These are phyloP conservation scores for Penstemon davidsonii DNA, from an alignment of 257 asterid species.

Conservation along the genomic window DNA sequence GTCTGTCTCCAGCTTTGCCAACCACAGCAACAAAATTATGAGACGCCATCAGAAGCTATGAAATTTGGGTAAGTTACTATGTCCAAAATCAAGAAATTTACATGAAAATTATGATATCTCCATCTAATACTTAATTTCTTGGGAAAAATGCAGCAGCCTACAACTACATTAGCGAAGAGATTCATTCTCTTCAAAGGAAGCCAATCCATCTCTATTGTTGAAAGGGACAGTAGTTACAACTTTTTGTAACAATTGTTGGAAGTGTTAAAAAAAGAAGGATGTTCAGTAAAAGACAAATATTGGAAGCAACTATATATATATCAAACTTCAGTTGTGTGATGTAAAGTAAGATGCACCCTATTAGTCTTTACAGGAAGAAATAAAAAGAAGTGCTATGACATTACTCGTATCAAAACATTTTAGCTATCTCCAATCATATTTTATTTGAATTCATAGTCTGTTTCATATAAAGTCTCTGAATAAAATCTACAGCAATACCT, in stretches of 20 bases:
- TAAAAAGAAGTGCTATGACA: constrained; percentile 29
- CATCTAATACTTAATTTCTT: constrained; percentile 23
- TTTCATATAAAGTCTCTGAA: constrained; percentile 8
- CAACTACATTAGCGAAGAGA: constrained; percentile 37
- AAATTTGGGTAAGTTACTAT: constrained; percentile 50
- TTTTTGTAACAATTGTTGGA: constrained; percentile 20
- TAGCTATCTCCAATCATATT: constrained; percentile 5
- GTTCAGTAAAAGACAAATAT: constrained; percentile 11
- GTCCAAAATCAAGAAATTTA: constrained; percentile 5
- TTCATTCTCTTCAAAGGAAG: constrained; percentile 23
- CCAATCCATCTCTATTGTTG: constrained; percentile 19
- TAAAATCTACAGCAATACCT: not conserved
- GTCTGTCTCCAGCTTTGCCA: constrained; percentile 78
- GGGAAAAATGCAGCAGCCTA: constrained; percentile 41
- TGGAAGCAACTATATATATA: constrained; percentile 14
- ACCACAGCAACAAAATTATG: constrained; percentile 58
- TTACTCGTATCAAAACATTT: constrained; percentile 27
- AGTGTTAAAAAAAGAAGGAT: constrained; percentile 22
- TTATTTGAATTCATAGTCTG: constrained; percentile 1
- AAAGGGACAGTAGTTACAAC: constrained; percentile 24
- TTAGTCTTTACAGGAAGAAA: constrained; percentile 26
- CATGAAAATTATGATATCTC: not conserved
- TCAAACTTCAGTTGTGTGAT: constrained; percentile 25
- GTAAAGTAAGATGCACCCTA: constrained; percentile 28
- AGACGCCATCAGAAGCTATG: constrained; percentile 33